Evolutionary conservation across 495 filamentous ascomycete species (phyloP), one percentile per base, ranked within the genome.

Genomic region (Friedmanniomyces endolithicus): DNA sequence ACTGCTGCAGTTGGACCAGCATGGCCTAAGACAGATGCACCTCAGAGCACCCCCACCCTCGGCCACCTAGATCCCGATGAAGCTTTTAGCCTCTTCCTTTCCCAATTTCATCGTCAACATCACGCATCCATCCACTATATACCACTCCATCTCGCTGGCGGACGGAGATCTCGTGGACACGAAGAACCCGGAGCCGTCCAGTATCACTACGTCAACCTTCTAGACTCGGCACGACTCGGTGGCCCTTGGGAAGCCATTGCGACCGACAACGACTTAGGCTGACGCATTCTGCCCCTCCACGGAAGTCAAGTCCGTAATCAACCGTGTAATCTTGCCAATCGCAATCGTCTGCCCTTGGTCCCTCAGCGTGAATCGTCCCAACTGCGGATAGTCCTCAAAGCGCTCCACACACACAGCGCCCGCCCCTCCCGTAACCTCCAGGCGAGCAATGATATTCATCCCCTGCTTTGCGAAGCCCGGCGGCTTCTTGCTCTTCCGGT

Each of bases 301-400:
- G 3, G 29, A 14, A 20, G 6, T 40, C 33, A 23, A 19, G 47
- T 64, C 61, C 9, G 62, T 65, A 37, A 68, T 65, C 34, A 68
- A 55, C 54, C 61, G 65, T 46, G 65, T 68, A 52, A 68, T 68
- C 55, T 68, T 68, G 25, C 65, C 65, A 60, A 68, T 68, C 20
- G 64, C 65, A 56, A 68, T 68, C 35, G 65, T 68, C 57, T 68
- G 65, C 14, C 65, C 65, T 60, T 95, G 88, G 65, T 96, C 90
- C 74, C 92, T 78, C 53, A 98, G 75, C 4, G 92, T 97, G 72
- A 97, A 97, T 29, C 90, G 82, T 63, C 90, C 90, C 65, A 98
- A 77, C 71, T 96, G 90, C 33, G 87, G 78, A 67, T 96, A 94
- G 59, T 96, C 90, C 60, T 90, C 87, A 64, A 94, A 99, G 59